Percentiles rank a stretch among this genome's conserved stretches.
Conservation (phyloP, 1,139 yeast species). For the Taphrina sp. region DNA sequence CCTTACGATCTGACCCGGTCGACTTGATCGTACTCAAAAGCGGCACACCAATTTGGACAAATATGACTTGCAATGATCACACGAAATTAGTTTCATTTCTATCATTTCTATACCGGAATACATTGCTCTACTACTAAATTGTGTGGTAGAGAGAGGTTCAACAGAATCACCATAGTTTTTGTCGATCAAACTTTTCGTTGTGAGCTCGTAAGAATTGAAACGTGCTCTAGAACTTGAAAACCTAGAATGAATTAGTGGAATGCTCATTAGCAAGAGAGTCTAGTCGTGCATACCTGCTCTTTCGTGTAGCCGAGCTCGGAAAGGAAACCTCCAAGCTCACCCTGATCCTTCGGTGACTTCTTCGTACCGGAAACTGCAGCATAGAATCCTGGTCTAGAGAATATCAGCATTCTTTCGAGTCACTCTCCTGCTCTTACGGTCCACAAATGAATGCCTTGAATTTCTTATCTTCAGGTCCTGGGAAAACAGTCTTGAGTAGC, state of each 20-base stretch:
- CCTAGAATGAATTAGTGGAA: not conserved
- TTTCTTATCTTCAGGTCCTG: conserved; percentile 60
- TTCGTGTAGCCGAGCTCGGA: conserved; percentile 83
- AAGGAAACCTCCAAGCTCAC: conserved; percentile 84
- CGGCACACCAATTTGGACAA: no score
- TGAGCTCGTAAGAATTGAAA: no score
- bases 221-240: conserved; percentile 10
- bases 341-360: conserved; percentile 86
- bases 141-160: no score
- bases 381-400: conserved; percentile 51
- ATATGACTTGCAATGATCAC: no score
- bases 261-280: not conserved
- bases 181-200: not conserved
- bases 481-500: conserved; percentile 52
- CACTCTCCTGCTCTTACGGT: conserved; percentile 46
- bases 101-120: no score
- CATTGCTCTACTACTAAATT: no score
- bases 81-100: no score
- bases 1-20: no score
- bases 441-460: conserved; percentile 85
- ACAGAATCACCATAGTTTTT: no score
- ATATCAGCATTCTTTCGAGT: not conserved
- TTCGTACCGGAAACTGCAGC: conserved; percentile 83
- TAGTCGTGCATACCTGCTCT: conserved; percentile 58
- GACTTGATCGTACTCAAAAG: no score